A percentile compares a stretch with the other conserved stretches of the same genome.
These are phyloP conservation scores for Plasmodium yoelii DNA, from an alignment of 169 alveolate genomes.

Conservation along the genomic window DNA sequence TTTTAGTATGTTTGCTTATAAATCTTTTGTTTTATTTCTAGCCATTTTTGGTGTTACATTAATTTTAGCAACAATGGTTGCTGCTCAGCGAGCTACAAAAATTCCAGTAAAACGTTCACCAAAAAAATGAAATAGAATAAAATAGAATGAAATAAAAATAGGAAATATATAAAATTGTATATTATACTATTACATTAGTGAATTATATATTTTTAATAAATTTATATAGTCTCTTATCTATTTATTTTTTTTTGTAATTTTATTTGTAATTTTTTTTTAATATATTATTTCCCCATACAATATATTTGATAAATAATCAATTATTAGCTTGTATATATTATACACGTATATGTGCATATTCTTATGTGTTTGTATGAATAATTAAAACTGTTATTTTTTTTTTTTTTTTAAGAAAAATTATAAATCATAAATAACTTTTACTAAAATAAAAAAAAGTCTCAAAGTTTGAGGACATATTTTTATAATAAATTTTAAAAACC, in stretches of 20 bases:
- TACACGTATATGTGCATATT: too few relatives aligned
- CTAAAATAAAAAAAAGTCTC: too few relatives aligned
- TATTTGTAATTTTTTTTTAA: not conserved
- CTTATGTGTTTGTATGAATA: too few relatives aligned
- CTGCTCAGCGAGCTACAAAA: slow-evolving; percentile 41
- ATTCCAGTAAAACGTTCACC: slow-evolving; percentile 9
- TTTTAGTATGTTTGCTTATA: slow-evolving; percentile 2
- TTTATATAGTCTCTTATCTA: not conserved
- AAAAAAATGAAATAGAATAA: not conserved
- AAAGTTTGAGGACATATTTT: too few relatives aligned
- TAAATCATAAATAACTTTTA: too few relatives aligned
- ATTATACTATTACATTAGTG: not conserved
- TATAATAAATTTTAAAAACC: too few relatives aligned
- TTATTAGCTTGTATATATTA: too few relatives aligned
- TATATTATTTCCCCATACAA: too few relatives aligned
- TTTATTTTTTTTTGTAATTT: not conserved
- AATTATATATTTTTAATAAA: too few relatives aligned
- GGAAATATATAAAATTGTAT: not conserved
- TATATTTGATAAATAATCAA: too few relatives aligned
- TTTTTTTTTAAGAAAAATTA: too few relatives aligned
- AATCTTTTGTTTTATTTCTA: slow-evolving; percentile 4
- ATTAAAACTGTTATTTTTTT: too few relatives aligned
- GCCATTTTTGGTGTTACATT: slow-evolving; percentile 9
- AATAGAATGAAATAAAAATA: not conserved
- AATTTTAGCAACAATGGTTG: slow-evolving; percentile 14